Conservation (phyloP, 2,329 filamentous ascomycete genomes). For the Diaporthe longicolla region DNA sequence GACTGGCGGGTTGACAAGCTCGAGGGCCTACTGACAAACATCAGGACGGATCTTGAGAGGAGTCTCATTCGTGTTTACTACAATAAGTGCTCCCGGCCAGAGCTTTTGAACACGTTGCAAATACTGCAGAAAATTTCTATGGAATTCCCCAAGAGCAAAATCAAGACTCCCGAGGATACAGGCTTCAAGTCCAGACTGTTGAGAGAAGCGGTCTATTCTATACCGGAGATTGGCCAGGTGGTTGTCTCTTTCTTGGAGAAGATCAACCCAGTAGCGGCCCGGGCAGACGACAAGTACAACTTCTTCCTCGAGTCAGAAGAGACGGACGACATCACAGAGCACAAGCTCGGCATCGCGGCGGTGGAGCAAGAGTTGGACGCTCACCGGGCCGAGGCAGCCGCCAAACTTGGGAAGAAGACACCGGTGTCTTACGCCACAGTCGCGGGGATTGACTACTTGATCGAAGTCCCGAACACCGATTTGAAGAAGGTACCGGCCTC, state of each 20-base stretch:
- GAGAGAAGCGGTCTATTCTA: slow-evolving; percentile 77
- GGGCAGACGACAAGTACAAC: slow-evolving; percentile 89
- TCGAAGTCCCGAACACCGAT: slow-evolving; percentile 88
- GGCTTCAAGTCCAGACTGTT: slow-evolving; percentile 82
- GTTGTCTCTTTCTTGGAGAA: slow-evolving; percentile 84
- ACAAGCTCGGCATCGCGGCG: slow-evolving; percentile 91
- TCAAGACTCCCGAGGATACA: slow-evolving; percentile 75
- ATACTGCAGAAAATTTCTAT: slow-evolving; percentile 85
- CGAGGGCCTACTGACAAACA: slow-evolving; percentile 77
- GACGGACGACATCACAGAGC: slow-evolving; percentile 88
- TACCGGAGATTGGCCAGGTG: slow-evolving; percentile 82
- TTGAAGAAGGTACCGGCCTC: slow-evolving; percentile 92
- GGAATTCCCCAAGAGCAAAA: slow-evolving; percentile 73
- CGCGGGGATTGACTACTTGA: slow-evolving; percentile 92
- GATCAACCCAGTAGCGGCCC: slow-evolving; percentile 86
- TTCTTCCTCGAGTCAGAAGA: slow-evolving; percentile 93
- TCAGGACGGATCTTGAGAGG: slow-evolving; percentile 88
- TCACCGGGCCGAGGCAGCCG: slow-evolving; percentile 79
- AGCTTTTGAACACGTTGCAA: slow-evolving; percentile 88
- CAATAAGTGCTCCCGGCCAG: slow-evolving; percentile 91
- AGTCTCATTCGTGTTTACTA: slow-evolving; percentile 97
- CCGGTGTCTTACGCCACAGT: slow-evolving; percentile 86
- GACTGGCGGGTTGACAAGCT: slow-evolving; percentile 80
- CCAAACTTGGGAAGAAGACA: slow-evolving; percentile 77
- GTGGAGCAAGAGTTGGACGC: slow-evolving; percentile 90